A percentile compares a stretch with the other conserved stretches of the same genome.
phyloP scores from a whole-genome alignment of 805 yeast genomes.

The Starmera dryadoides region DNA sequence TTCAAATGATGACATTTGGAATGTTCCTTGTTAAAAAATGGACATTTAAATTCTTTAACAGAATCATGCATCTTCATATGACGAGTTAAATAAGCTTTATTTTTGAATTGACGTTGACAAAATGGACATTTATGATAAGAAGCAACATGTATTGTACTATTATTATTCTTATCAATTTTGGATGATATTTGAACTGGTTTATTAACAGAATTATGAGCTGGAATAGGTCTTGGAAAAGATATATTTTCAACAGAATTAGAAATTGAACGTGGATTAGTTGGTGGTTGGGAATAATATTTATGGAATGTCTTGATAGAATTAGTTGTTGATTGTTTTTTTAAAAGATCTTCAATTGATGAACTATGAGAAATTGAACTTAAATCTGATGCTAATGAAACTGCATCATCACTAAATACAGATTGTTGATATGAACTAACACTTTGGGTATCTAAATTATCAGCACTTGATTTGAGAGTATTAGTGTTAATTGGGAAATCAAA shows the following conservation, averaged over 20 bases:
- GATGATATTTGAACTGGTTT: neutral
- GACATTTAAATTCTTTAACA: slow-evolving; percentile 72
- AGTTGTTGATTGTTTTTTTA: neutral
- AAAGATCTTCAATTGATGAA: neutral
- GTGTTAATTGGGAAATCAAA: too few species aligned
- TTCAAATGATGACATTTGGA: slow-evolving; percentile 50
- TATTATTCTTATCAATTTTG: neutral
- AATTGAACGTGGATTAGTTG: neutral
- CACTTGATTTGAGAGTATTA: neutral
- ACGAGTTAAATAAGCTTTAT: slow-evolving; percentile 75
- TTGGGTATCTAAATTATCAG: neutral
- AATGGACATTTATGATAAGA: slow-evolving; percentile 42
- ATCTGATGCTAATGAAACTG: neutral
- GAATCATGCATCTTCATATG: slow-evolving; percentile 78
- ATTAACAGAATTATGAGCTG: too few species aligned
- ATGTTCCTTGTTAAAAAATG: slow-evolving; percentile 43
- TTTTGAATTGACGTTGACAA: slow-evolving; percentile 65
- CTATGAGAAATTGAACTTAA: neutral
- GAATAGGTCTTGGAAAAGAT: neutral
- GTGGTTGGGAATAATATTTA: slow-evolving; percentile 11
- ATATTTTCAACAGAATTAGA: neutral
- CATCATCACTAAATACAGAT: neutral
- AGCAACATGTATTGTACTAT: neutral
- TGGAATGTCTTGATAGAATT: slow-evolving; percentile 11
- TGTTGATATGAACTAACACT: neutral